Base-by-base conservation (phyloP, 306 rosid species). In the Inga leiocalycina region DNA sequence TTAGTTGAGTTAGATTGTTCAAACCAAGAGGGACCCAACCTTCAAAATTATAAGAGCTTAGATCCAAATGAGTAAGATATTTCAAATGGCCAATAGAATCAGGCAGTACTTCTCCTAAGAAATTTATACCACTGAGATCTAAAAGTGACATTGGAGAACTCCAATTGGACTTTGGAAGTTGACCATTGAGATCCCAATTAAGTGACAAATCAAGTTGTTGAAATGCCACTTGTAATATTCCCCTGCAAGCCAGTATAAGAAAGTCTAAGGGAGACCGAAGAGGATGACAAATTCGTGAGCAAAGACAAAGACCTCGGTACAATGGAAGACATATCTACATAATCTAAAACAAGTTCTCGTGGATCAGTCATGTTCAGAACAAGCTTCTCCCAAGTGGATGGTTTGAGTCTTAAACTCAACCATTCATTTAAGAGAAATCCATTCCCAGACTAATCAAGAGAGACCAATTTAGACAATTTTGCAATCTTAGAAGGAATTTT, bases 261-360 rank as follows among this genome's bases (percentile, higher is more conserved):
- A 43, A 71, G 78, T 10, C 13, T 2, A 71, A 80, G 72, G 20
- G 37, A 44, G 49, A 80, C 73, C 64, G 72, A 32, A 27, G 83
- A 80, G 64, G 73, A 72, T 17, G 83, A 80, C 41, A 80, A 56
- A 20, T 80, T 80, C 15, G 32, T 3, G 2, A 80, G 22, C 39
- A 44, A 44, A n/a, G n/a, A n/a, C n/a, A n/a, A n/a, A n/a, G n/a
- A n/a, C n/a, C n/a, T n/a, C n/a, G n/a, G n/a, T n/a, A n/a, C n/a
- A n/a, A n/a, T n/a, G n/a, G n/a, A n/a, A n/a, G n/a, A n/a, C n/a
- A n/a, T n/a, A n/a, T n/a, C n/a, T n/a, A n/a, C n/a, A n/a, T n/a
- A n/a, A n/a, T n/a, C n/a, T n/a, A n/a, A 59, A 61, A 8, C 17
- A 67, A 81, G 54, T 34, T 61, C 54, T 72, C 74, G 64, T n/a